These are phyloP conservation scores for Aureobasidium sp. DNA, from an alignment of 2,329 filamentous ascomycete genomes.

Conservation along the genomic window DNA sequence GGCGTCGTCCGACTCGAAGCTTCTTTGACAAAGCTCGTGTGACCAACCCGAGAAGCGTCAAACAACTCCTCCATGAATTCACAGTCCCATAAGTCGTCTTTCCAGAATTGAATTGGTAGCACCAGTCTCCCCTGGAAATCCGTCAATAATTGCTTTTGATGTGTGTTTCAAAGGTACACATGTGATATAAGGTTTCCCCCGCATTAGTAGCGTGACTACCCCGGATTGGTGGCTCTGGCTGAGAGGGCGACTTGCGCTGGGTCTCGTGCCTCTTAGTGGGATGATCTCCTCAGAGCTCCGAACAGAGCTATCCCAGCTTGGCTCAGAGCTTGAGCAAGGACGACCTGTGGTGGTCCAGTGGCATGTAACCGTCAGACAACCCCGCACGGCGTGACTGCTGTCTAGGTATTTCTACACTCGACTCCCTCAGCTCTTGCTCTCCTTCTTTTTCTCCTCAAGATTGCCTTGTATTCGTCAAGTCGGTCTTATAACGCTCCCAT, in stretches of 20 bases:
- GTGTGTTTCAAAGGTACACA: constrained; percentile 3
- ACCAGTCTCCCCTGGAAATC: constrained; percentile 1
- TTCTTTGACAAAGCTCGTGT: constrained; percentile 1
- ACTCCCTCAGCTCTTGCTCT: constrained; percentile 4
- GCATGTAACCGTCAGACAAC: constrained; percentile 12
- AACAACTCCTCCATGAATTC: background rate
- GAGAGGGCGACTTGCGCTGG: background rate
- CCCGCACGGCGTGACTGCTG: constrained; percentile 14
- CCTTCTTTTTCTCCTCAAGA: constrained; percentile 7
- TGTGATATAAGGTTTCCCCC: constrained; percentile 2
- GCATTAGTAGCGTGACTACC: constrained; percentile 9
- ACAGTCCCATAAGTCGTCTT: background rate
- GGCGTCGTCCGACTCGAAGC: background rate
- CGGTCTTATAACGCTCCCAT: constrained; percentile 4
- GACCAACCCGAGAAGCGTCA: background rate
- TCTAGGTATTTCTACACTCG: constrained; percentile 1
- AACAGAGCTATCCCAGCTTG: constrained; percentile 10
- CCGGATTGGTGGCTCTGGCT: constrained; percentile 3
- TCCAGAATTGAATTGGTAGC: background rate
- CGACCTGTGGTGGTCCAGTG: constrained; percentile 1
- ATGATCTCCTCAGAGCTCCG: constrained; percentile 8
- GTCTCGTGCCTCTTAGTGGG: constrained; percentile 9
- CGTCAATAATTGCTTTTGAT: constrained; percentile 6
- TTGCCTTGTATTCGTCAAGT: constrained; percentile 12
- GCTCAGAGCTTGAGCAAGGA: constrained; percentile 14